phyloP scores from a whole-genome alignment of 2,329 filamentous ascomycete species.

The Penicillium nordicum region DNA sequence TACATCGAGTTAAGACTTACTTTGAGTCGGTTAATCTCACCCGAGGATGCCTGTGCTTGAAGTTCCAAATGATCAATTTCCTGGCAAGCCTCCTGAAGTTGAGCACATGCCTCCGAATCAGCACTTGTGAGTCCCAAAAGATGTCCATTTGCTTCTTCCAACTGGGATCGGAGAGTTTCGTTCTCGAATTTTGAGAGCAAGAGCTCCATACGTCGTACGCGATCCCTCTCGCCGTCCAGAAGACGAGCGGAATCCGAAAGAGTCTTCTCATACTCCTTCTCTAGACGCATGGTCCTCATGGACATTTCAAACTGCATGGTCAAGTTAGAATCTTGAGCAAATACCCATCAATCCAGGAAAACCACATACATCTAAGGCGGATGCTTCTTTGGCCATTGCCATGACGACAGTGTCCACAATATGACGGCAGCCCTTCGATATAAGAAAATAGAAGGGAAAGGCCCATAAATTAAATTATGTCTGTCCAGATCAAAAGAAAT shows the following conservation, averaged over 20 bases:
- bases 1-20: slow-evolving; percentile 34
- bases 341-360: neutral
- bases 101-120: slow-evolving; percentile 42
- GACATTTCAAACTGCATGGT: slow-evolving; percentile 42
- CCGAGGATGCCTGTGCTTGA: slow-evolving; percentile 46
- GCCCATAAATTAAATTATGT: neutral
- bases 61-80: slow-evolving; percentile 38
- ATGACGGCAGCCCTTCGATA: neutral
- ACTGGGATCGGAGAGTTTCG: slow-evolving; percentile 61
- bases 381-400: slow-evolving; percentile 12
- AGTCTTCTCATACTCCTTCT: slow-evolving; percentile 66
- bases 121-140: slow-evolving; percentile 50
- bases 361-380: slow-evolving; percentile 26
- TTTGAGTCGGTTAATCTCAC: slow-evolving; percentile 56
- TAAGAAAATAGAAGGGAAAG: neutral
- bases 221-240: slow-evolving; percentile 69
- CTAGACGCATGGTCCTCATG: slow-evolving; percentile 55
- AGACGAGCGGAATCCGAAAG: slow-evolving; percentile 65
- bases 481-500: neutral
- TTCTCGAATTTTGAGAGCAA: slow-evolving; percentile 74
- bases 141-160: slow-evolving; percentile 56
- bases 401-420: slow-evolving; percentile 4
- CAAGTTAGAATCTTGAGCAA: slow-evolving; percentile 4
- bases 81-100: slow-evolving; percentile 49
- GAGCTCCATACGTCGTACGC: slow-evolving; percentile 65